Evolutionary conservation across 108 stramenopile genomes (phyloP), one percentile per base, ranked within the genome.

Genomic region (Chaetoceros muelleri): DNA sequence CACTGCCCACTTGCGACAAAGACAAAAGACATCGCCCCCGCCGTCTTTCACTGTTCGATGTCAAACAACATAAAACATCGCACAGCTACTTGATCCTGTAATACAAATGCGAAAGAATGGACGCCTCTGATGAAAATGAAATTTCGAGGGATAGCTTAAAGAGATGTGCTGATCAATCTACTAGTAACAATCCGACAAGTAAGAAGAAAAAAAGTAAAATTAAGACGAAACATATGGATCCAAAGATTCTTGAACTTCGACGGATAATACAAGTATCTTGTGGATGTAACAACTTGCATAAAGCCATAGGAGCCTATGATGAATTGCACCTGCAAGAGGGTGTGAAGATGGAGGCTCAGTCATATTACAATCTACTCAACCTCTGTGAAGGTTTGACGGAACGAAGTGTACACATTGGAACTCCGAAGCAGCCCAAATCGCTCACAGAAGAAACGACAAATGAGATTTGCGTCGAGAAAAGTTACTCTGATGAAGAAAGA

Each of bases 341-440:
- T 3, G 66, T 82, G 7, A 53, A 52, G 24, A 27, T 92, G 20
- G 90, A 92, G 53, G 64, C 86, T 1, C 84, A 92, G 53, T 64
- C 73, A 2, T 84, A 81, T 66, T 92, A 88, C 64, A 85, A 84
- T 67, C 46, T 92, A 8, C 46, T 92, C 40, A 86, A 78, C 72
- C 57, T 92, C 28, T 92, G 90, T 61, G 90, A 81, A 56, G 86
- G 90, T 49, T 68, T 75, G 55, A 61, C 19, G 46, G 70, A 60
- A 52, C 66, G 66, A 60, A 28, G 19, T 23, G 61, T 82, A 8
- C 90, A 92, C 67, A 70, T 92, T 0, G 90, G 90, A 23, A 86
- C 84, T 25, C 86, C 85, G 24, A 78, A 69, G 46, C 29, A 28
- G 22, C 3, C 21, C 22, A 59, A 60, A 46, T 19, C 30, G 28